Conservation (phyloP, 768 basidiomycete species). For the Lactarius sp. region DNA sequence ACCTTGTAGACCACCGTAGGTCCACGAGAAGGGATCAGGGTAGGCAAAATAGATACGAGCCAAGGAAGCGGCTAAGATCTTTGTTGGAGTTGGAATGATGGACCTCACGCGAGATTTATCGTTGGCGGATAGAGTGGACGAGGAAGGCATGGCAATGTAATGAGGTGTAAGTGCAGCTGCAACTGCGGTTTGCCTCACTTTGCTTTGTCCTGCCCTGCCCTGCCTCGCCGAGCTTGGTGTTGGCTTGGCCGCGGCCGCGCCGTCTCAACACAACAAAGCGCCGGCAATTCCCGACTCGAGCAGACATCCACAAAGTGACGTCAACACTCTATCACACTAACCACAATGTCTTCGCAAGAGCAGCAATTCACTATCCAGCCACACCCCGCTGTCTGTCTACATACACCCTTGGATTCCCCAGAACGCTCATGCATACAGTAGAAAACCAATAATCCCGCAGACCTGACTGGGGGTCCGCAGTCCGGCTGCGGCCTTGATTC, state of each 20-base stretch:
- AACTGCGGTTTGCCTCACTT: slow-evolving; percentile 7
- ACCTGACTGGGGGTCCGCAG: slow-evolving; percentile 35
- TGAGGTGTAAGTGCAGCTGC: neutral
- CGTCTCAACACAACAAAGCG: too few relatives aligned
- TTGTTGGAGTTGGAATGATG: slow-evolving; percentile 50
- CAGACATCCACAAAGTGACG: neutral
- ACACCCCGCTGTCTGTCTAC: slow-evolving; percentile 21
- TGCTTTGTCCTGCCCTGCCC: too few relatives aligned
- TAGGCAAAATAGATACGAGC: slow-evolving; percentile 89
- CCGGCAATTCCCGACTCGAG: slow-evolving; percentile 3
- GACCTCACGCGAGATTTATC: slow-evolving; percentile 77
- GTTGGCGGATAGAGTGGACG: slow-evolving; percentile 60
- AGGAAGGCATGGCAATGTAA: slow-evolving; percentile 56
- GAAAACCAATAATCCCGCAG: slow-evolving; percentile 55
- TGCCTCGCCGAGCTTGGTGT: neutral
- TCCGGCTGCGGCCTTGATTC: slow-evolving; percentile 32
- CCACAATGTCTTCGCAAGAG: slow-evolving; percentile 6
- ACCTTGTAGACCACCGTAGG: slow-evolving; percentile 84
- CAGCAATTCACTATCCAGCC: slow-evolving; percentile 41
- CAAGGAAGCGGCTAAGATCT: slow-evolving; percentile 77
- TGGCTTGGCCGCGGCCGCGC: too few relatives aligned
- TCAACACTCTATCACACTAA: neutral
- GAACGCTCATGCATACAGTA: slow-evolving; percentile 26
- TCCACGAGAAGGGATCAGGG: slow-evolving; percentile 73
- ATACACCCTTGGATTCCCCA: neutral